These are phyloP conservation scores for Apocynum venetum DNA, from an alignment of 257 asterid species.

Conservation along the genomic window DNA sequence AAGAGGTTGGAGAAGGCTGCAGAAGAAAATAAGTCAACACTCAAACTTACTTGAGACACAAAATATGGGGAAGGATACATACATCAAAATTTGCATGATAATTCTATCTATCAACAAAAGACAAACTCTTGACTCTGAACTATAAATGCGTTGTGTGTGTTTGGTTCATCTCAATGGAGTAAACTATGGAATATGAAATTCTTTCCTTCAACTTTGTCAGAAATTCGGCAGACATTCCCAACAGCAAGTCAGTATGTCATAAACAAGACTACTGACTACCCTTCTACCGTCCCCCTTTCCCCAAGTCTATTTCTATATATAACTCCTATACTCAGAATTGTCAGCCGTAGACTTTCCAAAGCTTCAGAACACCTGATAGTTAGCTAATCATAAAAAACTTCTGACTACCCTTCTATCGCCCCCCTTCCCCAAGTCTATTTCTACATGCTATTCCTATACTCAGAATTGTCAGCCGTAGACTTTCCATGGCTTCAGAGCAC, in stretches of 20 bases:
- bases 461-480: too few species aligned
- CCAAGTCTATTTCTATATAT: not conserved
- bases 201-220: not conserved
- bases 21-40: conserved; percentile 21
- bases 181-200: not conserved
- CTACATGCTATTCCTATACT: too few species aligned
- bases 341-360: too few species aligned
- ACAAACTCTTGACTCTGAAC: not conserved
- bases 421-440: too few species aligned
- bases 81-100: not conserved
- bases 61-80: not conserved
- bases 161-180: not conserved
- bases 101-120: not conserved
- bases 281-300: not conserved
- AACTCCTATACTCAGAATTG: too few species aligned
- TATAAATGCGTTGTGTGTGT: not conserved
- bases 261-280: not conserved
- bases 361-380: too few species aligned
- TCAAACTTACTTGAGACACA: not conserved
- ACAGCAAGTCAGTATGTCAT: not conserved
- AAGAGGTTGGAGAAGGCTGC: conserved; percentile 96
- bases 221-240: not conserved
- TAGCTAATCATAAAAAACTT: too few species aligned
- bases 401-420: too few species aligned
- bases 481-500: not conserved